These are phyloP conservation scores for Umbelopsis vinacea DNA, from an alignment of 192 early-diverging fungal genomes.

Conservation along the genomic window DNA sequence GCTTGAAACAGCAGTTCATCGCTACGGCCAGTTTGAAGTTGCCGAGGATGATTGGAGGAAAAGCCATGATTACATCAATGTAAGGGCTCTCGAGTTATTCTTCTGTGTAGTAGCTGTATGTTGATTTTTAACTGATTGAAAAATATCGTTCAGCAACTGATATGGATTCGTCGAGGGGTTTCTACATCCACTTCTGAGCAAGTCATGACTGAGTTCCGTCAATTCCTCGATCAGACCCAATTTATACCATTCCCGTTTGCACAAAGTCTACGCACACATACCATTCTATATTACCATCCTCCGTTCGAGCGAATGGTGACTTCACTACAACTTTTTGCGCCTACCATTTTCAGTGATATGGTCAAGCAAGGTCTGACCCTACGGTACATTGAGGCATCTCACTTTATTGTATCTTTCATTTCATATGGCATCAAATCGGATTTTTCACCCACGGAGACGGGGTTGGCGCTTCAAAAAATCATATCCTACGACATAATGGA, in stretches of 20 bases:
- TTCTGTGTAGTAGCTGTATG: no score
- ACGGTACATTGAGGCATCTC: conserved; percentile 22
- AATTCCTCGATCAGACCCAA: background rate
- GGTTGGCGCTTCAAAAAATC: conserved; percentile 5
- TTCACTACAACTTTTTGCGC: conserved; percentile 20
- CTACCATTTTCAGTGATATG: conserved; percentile 1
- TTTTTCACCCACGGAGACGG: background rate
- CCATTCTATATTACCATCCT: conserved; percentile 23
- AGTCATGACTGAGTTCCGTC: conserved; percentile 5
- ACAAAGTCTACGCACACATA: conserved; percentile 16
- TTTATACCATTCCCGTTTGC: conserved; percentile 27
- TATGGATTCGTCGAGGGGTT: conserved; percentile 10
- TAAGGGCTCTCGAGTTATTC: background rate
- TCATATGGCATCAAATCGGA: conserved; percentile 23
- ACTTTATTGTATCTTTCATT: conserved; percentile 22
- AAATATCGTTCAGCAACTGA: conserved; percentile 6
- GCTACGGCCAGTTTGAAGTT: conserved; percentile 20
- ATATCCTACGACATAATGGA: conserved; percentile 13
- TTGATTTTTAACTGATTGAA: background rate
- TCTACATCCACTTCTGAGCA: conserved; percentile 2
- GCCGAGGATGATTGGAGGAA: conserved; percentile 24
- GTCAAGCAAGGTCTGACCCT: background rate
- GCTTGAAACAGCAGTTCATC: conserved; percentile 14
- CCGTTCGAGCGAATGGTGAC: conserved; percentile 22
- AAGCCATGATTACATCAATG: conserved; percentile 17